Base-by-base conservation (phyloP, 2,329 filamentous ascomycete genomes). In the Camillea tinctor region DNA sequence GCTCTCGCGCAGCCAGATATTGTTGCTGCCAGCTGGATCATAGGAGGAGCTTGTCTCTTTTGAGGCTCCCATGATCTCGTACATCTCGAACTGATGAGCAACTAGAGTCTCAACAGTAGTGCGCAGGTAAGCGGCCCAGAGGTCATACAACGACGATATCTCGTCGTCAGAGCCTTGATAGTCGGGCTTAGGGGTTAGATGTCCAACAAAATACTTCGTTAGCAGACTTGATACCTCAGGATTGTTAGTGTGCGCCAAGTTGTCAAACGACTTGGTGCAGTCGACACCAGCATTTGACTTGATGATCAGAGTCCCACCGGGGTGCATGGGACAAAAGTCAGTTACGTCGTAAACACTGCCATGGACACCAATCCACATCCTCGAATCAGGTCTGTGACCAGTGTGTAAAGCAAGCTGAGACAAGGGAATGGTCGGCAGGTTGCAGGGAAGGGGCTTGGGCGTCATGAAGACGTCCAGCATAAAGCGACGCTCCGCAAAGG, bases 401-500 rank as follows among this genome's bases (percentile, higher is more conserved):
- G 82, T 84, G 55, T 84, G 76, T 1, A 75, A 67, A 7, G 82
- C 80, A 5, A 85, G 73, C 60, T 80, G 74, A 0, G 81, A 82
- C 2, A 81, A 70, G 0, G 81, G 76, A 19, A 84, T 83, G 0
- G 79, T 81, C 0, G 81, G 79, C 0, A 78, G 73, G 51, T 83
- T 80, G 68, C 78, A 82, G 0, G 81, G 79, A 1, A 84, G 75
- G 0, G 81, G 77, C 59, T 79, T 81, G 1, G 82, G 82, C 1
- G 80, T 80, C 81, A 84, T 84, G 68, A 84, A 84, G 49, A 84
- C 80, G 60, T 84, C 81, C 0, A 84, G 69, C 82, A 84, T 84
- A 66, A 85, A 81, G 5, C 82, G 76, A 1, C 82, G 75, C 69
- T 85, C 82, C 0, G 81, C 81, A 59, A 84, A 84, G 0, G 82